Evolutionary conservation across 148 eudicot species (phyloP).

Genomic region (Arctostaphylos glauca): DNA sequence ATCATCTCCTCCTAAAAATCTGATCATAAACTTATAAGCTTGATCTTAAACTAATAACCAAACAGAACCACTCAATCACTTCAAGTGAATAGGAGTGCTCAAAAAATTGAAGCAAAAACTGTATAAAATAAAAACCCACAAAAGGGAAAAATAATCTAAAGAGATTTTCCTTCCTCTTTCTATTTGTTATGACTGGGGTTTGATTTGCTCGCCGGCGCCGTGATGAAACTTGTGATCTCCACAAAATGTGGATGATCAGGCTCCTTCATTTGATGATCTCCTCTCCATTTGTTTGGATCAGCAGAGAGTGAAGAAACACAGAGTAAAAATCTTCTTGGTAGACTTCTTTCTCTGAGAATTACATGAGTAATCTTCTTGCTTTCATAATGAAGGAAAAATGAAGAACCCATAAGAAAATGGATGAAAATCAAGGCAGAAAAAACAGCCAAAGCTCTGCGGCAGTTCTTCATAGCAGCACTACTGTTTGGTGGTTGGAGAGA

Average conservation of each 20-base stretch:
- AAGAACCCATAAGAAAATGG: constrained; percentile 13
- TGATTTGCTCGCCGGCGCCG: neutral
- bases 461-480: constrained; percentile 25
- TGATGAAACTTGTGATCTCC: neutral
- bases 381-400: neutral
- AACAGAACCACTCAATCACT: neutral
- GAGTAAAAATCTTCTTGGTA: constrained; percentile 19
- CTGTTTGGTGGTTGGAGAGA: constrained; percentile 24
- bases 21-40: neutral
- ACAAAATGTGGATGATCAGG: neutral
- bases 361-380: neutral
- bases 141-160: neutral
- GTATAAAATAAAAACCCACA: neutral
- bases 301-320: neutral
- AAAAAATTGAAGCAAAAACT: neutral
- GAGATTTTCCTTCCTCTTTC: neutral
- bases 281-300: neutral
- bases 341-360: constrained; percentile 5
- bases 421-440: constrained; percentile 29
- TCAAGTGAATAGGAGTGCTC: neutral
- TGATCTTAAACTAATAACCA: neutral
- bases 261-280: neutral
- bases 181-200: neutral
- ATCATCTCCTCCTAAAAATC: neutral
- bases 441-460: constrained; percentile 20